Conservation (phyloP, 805 yeast genomes). For the Yarrowia porcina region DNA sequence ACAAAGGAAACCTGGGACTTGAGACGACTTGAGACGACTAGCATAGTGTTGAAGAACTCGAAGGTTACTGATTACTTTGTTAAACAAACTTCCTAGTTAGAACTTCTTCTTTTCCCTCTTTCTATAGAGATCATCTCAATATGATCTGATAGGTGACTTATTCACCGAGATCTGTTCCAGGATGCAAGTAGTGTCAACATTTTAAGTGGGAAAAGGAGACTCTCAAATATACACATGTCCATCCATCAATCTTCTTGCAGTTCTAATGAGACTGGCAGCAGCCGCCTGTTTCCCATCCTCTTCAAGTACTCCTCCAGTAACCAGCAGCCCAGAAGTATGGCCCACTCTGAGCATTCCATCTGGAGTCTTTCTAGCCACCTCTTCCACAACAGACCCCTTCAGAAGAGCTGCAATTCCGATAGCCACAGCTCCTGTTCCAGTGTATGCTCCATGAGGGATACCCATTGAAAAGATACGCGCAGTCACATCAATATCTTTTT, state of each 20-base stretch:
- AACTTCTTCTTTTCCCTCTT: too few relatives aligned
- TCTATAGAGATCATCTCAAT: too few relatives aligned
- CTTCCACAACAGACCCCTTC: conserved; percentile 21
- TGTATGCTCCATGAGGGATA: conserved; percentile 26
- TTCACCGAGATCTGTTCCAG: too few relatives aligned
- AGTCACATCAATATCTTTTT: background rate
- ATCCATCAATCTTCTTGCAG: conserved; percentile 13
- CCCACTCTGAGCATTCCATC: conserved; percentile 21
- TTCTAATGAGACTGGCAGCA: conserved; percentile 1
- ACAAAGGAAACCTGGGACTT: too few relatives aligned
- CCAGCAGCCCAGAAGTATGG: conserved; percentile 16
- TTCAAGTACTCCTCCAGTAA: conserved; percentile 4
- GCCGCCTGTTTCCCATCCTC: background rate
- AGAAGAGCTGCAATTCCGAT: conserved; percentile 25
- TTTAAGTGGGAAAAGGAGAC: too few relatives aligned
- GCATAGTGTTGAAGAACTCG: too few relatives aligned
- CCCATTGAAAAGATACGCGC: conserved; percentile 28
- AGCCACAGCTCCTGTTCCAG: conserved; percentile 29
- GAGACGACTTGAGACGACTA: too few relatives aligned
- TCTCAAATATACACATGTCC: conserved; percentile 4
- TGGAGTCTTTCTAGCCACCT: background rate
- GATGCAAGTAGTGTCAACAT: too few relatives aligned
- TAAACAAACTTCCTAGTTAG: too few relatives aligned
- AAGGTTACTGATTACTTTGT: too few relatives aligned
- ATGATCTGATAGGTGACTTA: too few relatives aligned